Conservation (phyloP, 2,329 filamentous ascomycete species). For the Pseudocercospora musae region DNA sequence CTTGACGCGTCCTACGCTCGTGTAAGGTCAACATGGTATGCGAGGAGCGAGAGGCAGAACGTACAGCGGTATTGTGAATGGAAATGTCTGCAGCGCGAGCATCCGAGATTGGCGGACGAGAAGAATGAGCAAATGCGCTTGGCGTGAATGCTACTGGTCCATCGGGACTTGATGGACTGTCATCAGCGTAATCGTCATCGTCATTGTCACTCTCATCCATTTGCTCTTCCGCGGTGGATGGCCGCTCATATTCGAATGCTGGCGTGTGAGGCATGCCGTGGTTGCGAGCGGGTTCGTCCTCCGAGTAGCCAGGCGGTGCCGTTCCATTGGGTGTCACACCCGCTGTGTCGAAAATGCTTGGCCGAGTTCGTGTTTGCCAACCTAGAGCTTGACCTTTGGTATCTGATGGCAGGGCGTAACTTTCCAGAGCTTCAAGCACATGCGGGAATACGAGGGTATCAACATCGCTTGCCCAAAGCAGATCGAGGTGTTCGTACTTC, state of each 20-base stretch:
- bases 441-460: conserved; percentile 82
- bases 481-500: conserved; percentile 95
- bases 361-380: conserved; percentile 18
- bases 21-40: conserved; percentile 22
- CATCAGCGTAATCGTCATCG: conserved; percentile 26
- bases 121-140: conserved; percentile 20
- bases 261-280: conserved; percentile 17
- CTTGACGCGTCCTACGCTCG: conserved; percentile 17
- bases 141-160: conserved; percentile 11
- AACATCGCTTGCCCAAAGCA: conserved; percentile 88
- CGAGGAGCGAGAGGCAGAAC: conserved; percentile 15
- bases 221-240: conserved; percentile 25
- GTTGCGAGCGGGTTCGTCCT: conserved; percentile 24
- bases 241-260: conserved; percentile 22
- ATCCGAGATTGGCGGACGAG: conserved; percentile 8
- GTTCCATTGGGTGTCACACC: conserved; percentile 19
- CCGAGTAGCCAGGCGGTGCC: conserved; percentile 31
- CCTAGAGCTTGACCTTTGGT: conserved; percentile 26
- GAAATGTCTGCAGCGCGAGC: background rate
- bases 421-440: conserved; percentile 83
- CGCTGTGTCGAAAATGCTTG: conserved; percentile 25
- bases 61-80: conserved; percentile 8
- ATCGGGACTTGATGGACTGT: conserved; percentile 4
- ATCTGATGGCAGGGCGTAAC: conserved; percentile 44
- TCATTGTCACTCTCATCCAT: conserved; percentile 29